phyloP scores from a whole-genome alignment of 179 eudicot species.

The Silene coronaria region DNA sequence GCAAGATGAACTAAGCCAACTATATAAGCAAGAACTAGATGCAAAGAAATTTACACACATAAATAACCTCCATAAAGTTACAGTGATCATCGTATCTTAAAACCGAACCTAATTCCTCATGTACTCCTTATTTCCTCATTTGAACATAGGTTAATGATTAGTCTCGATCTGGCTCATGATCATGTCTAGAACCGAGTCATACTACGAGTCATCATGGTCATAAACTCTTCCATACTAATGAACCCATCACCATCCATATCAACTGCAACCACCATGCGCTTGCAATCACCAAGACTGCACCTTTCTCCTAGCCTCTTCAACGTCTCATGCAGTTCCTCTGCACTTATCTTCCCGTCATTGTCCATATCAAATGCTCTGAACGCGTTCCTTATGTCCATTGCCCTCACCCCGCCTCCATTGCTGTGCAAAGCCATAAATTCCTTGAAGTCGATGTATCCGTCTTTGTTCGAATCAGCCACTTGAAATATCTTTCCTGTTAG shows the following conservation, averaged over 20 bases:
- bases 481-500: slow-evolving; percentile 35
- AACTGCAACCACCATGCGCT: slow-evolving; percentile 60
- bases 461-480: slow-evolving; percentile 64
- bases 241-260: slow-evolving; percentile 70
- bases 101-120: too few species aligned
- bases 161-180: background rate
- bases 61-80: too few species aligned
- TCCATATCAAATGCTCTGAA: slow-evolving; percentile 62
- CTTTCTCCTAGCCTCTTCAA: slow-evolving; percentile 54
- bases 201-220: slow-evolving; percentile 63
- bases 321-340: slow-evolving; percentile 55
- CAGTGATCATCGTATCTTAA: too few species aligned
- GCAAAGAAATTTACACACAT: too few species aligned
- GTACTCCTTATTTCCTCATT: too few species aligned
- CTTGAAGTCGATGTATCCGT: slow-evolving; percentile 65
- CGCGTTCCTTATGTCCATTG: slow-evolving; percentile 53
- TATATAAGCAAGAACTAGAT: too few species aligned
- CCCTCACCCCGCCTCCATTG: slow-evolving; percentile 61
- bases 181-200: slow-evolving; percentile 24
- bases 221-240: slow-evolving; percentile 59
- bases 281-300: slow-evolving; percentile 53
- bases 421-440: slow-evolving; percentile 71
- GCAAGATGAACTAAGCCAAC: too few species aligned
- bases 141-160: too few species aligned
- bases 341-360: slow-evolving; percentile 70